Evolutionary conservation across 305 asterid species (phyloP).

Genomic region (Fraxinus dipetala): DNA sequence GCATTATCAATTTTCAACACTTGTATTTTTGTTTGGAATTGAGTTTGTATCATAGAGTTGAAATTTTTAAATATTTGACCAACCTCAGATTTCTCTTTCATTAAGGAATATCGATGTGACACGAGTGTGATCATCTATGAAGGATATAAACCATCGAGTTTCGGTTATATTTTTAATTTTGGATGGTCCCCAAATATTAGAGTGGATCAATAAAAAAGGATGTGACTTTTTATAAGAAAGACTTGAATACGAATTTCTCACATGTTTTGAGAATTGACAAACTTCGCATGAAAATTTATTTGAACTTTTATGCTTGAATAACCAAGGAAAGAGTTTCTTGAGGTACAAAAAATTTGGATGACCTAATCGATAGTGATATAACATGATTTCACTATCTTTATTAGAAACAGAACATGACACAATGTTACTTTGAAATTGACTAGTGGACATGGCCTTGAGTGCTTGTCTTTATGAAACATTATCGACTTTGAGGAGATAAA

Average conservation of each 20-base stretch:
- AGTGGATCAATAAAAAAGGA: background rate
- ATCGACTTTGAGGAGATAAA: too few relatives aligned
- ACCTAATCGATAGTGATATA: too few relatives aligned
- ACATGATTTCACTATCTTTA: too few relatives aligned
- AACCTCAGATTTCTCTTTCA: background rate
- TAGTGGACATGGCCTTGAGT: too few relatives aligned
- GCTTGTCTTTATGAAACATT: too few relatives aligned
- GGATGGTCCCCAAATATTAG: background rate
- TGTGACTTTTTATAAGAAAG: background rate
- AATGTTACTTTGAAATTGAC: too few relatives aligned
- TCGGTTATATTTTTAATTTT: too few relatives aligned
- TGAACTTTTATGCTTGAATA: too few relatives aligned
- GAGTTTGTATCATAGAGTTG: background rate
- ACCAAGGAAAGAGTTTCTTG: too few relatives aligned
- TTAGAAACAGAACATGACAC: too few relatives aligned
- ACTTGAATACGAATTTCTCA: background rate
- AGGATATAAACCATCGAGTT: background rate
- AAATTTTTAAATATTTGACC: background rate
- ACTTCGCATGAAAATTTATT: too few relatives aligned
- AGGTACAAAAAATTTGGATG: too few relatives aligned
- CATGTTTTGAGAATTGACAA: background rate
- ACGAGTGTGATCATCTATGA: background rate
- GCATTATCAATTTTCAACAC: background rate
- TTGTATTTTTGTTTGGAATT: background rate
- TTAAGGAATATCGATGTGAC: background rate